Evolutionary conservation across 352 stramenopile genomes (phyloP).

Genomic region (Blastocystis sp.): DNA sequence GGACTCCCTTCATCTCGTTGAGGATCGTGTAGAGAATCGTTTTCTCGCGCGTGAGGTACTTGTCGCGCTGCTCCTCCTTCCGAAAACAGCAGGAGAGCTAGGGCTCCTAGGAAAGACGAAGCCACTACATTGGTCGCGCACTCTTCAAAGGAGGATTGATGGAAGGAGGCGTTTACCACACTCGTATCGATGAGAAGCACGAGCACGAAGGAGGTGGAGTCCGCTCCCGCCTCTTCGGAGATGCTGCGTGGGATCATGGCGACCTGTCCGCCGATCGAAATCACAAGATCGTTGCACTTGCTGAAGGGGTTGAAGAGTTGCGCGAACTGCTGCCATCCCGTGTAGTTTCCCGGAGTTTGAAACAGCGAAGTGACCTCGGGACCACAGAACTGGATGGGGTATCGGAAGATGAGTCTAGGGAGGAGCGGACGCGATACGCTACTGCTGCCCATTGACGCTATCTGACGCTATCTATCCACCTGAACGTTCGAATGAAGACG

Average conservation of each 20-base stretch:
- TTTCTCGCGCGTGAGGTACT: constrained; percentile 25
- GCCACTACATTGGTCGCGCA: neutral
- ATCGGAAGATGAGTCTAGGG: constrained; percentile 20
- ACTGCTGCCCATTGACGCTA: constrained; percentile 50
- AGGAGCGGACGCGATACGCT: neutral
- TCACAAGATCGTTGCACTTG: neutral
- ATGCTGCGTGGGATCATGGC: constrained; percentile 23
- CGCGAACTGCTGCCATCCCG: constrained; percentile 24
- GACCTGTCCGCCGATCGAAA: neutral
- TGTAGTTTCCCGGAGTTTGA: constrained; percentile 23
- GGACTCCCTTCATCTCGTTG: constrained; percentile 10
- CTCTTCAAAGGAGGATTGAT: constrained; percentile 10
- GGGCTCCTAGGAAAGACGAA: neutral
- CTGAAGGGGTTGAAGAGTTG: constrained; percentile 36
- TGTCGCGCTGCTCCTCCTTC: neutral
- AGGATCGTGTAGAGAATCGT: constrained; percentile 1
- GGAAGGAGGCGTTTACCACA: constrained; percentile 1
- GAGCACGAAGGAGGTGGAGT: neutral
- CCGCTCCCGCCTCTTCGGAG: neutral
- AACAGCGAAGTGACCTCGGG: constrained; percentile 31
- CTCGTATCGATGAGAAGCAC: constrained; percentile 2
- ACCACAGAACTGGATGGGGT: constrained; percentile 35
- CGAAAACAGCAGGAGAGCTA: constrained; percentile 9
- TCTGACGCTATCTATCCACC: constrained; percentile 10
- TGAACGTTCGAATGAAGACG: neutral